Percentiles rank a stretch among this genome's conserved stretches.
Evolutionary conservation across 2,329 filamentous ascomycete genomes (phyloP).

Genomic region (Alternaria dauci): DNA sequence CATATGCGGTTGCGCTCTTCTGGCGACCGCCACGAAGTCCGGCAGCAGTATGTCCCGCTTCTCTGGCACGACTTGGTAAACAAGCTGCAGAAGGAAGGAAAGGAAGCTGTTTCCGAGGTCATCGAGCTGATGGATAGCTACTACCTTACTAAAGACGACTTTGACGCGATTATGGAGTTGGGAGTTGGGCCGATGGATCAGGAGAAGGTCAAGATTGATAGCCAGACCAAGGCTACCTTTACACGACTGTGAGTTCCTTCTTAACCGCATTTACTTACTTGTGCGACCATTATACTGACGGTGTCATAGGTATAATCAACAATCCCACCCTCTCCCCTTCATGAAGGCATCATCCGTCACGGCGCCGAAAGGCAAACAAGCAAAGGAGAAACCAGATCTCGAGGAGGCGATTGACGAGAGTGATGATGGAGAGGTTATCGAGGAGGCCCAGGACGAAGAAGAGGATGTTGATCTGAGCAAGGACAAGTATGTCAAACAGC

Average conservation of each 20-base stretch:
- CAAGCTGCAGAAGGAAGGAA: slow-evolving; percentile 78
- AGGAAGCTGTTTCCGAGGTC: slow-evolving; percentile 79
- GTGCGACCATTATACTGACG: slow-evolving; percentile 17
- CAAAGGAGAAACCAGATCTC: slow-evolving; percentile 84
- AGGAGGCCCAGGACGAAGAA: slow-evolving; percentile 66
- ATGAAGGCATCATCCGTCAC: slow-evolving; percentile 87
- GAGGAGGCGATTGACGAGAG: slow-evolving; percentile 96
- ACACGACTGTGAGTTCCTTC: slow-evolving; percentile 76
- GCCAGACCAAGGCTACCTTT: slow-evolving; percentile 87
- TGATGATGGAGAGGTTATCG: slow-evolving; percentile 66
- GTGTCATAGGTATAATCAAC: slow-evolving; percentile 77
- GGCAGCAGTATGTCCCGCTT: slow-evolving; percentile 90
- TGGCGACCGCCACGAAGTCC: slow-evolving; percentile 90
- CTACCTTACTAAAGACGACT: slow-evolving; percentile 92
- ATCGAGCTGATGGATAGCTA: slow-evolving; percentile 98
- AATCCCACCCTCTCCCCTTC: slow-evolving; percentile 89
- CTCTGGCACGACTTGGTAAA: slow-evolving; percentile 84
- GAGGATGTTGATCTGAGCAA: slow-evolving; percentile 86
- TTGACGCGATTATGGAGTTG: slow-evolving; percentile 89
- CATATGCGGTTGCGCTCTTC: slow-evolving; percentile 94
- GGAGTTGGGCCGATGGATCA: slow-evolving; percentile 86
- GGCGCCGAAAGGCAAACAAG: slow-evolving; percentile 71
- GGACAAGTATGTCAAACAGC: slow-evolving; percentile 94
- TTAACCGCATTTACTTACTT: not conserved
- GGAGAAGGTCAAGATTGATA: slow-evolving; percentile 77